Conservation (phyloP, 352 stramenopile species). For the Phytopythium boreale region DNA sequence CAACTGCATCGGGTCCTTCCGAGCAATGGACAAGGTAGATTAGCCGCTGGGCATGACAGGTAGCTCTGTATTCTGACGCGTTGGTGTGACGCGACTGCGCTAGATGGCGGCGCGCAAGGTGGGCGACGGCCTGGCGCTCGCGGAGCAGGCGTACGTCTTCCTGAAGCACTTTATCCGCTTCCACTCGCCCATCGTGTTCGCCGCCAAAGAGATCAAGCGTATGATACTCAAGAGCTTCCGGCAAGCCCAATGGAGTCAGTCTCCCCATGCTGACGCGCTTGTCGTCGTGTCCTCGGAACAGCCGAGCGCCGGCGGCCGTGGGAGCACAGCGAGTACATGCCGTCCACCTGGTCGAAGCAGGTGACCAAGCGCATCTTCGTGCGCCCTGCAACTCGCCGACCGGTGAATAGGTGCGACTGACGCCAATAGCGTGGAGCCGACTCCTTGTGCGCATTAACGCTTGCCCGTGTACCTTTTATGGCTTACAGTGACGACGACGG, state of each 20-base stretch:
- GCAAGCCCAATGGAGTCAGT: neutral
- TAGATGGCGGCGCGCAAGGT: conserved; percentile 59
- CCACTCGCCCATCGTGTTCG: conserved; percentile 70
- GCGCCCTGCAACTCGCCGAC: conserved; percentile 11
- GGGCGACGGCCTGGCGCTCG: conserved; percentile 45
- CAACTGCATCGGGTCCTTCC: conserved; percentile 63
- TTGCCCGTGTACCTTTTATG: conserved; percentile 1
- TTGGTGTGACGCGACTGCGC: neutral
- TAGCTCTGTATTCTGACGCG: neutral
- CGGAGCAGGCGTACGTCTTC: conserved; percentile 60
- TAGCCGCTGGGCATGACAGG: neutral
- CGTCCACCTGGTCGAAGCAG: conserved; percentile 60
- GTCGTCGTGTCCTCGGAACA: conserved; percentile 1
- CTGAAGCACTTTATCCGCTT: conserved; percentile 67
- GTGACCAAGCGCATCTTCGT: conserved; percentile 66
- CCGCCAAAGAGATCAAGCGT: conserved; percentile 43
- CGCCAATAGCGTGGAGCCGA: neutral
- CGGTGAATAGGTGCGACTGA: neutral
- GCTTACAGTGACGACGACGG: neutral
- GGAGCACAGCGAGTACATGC: conserved; percentile 55
- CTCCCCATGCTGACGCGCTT: neutral
- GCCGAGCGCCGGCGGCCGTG: conserved; percentile 25
- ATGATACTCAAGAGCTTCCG: conserved; percentile 4
- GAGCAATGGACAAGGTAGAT: conserved; percentile 58
- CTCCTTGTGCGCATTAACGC: neutral